Conservation (phyloP, 2,329 filamentous ascomycete genomes). For the Colletotrichum spaethianum region DNA sequence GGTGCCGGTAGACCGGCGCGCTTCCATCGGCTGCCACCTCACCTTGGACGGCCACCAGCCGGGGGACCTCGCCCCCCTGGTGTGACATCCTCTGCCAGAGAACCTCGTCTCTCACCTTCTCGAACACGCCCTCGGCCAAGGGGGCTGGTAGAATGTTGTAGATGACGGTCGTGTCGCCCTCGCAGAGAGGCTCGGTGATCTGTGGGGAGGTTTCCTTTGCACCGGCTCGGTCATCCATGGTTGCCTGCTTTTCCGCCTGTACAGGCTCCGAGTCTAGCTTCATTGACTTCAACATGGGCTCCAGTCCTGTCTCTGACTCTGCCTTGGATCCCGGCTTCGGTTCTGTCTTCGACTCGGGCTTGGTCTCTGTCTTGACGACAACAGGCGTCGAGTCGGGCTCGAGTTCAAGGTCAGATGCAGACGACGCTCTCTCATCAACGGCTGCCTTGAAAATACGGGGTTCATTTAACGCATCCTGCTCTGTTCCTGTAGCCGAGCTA, state of each 20-base stretch:
- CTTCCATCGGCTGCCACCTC: constrained; percentile 76
- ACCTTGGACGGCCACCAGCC: constrained; percentile 92
- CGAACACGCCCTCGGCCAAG: constrained; percentile 74
- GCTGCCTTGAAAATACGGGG: neutral
- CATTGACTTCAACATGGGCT: neutral
- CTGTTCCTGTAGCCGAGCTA: neutral
- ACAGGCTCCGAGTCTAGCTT: neutral
- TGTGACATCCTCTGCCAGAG: constrained; percentile 94
- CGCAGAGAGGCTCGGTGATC: constrained; percentile 68
- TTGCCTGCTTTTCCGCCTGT: neutral
- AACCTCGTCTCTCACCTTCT: constrained; percentile 80
- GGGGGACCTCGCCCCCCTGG: constrained; percentile 90
- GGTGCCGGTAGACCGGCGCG: constrained; percentile 94
- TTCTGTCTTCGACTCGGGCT: neutral
- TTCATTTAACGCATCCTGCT: neutral
- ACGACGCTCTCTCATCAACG: neutral
- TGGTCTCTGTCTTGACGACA: neutral
- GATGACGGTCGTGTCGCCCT: constrained; percentile 85
- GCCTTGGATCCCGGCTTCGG: neutral
- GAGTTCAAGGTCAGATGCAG: constrained; percentile 8
- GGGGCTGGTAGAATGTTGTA: constrained; percentile 75
- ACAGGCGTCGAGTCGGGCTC: constrained; percentile 3
- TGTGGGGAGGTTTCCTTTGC: neutral
- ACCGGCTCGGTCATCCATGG: neutral
- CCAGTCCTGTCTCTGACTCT: neutral